Evolutionary conservation across 2,329 filamentous ascomycete genomes (phyloP), one percentile per base, ranked within the genome.

Genomic region (Geosmithia morbida): DNA sequence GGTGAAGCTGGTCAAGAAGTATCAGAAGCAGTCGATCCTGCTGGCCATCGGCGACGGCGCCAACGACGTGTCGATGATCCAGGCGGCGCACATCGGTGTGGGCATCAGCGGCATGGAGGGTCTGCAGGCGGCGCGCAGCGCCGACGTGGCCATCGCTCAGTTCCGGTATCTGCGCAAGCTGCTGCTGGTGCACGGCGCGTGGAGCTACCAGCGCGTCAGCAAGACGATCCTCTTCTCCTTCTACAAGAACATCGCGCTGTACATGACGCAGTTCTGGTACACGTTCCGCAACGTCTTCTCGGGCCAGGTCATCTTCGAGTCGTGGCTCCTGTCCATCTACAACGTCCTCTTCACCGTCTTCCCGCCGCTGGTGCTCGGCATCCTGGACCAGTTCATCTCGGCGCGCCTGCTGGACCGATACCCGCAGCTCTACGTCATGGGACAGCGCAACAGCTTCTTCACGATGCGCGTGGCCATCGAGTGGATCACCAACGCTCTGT

Each of bases 1-100:
- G 19, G 92, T 98, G 55, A 98, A 98, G 70, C 79, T 97, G 54
- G 92, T 98, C 59, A 98, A 97, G 67, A 87, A 88, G 55, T 78
- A 79, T 54, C 87, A 95, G 62, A 78, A 92, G 54, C 86, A 96
- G 61, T 80, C 87, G 13, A 88, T 98, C 55, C 79, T 96, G 47
- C 79, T 98, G 46, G 92, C 92, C 46, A 96, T 98, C 61, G 92
- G 92, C 55, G 92, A 98, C 58, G 92, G 92, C 53, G 92, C 92
- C 44, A 98, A 98, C 66, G 92, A 98, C 59, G 92, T 98, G n/a
- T 96, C 90, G 17, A 98, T 98, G 92, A 98, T 98, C 48, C 92
- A 98, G 69, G 92, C 92, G 11, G 92, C 92, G 13, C 92, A 98
- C 61, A 94, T 98, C 53, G 92, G 92, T 53, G 87, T 98, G 43